Percentiles rank a stretch among this genome's conserved stretches.
phyloP scores from a whole-genome alignment of 495 filamentous ascomycete genomes.

The Tirmania nivea region DNA sequence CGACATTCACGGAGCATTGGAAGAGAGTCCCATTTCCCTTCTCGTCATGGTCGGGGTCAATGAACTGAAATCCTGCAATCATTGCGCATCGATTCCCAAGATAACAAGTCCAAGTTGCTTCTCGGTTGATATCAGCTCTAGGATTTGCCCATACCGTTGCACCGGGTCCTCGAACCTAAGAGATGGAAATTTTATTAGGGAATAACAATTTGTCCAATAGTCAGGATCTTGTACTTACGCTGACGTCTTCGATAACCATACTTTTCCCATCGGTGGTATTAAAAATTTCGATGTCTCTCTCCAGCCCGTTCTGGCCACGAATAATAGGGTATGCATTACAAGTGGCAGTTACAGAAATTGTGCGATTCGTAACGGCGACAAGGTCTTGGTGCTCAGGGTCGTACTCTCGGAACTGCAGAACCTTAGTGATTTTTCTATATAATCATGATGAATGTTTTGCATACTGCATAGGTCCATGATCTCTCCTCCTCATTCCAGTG shows the following conservation, averaged over 20 bases:
- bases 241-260: too few relatives aligned
- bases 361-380: constrained; percentile 3
- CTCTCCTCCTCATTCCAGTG: not conserved
- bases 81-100: constrained; percentile 4
- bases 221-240: too few relatives aligned
- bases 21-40: constrained; percentile 7
- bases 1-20: constrained; percentile 9
- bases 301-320: constrained; percentile 4
- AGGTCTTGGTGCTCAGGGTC: constrained; percentile 3
- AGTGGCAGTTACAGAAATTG: not conserved
- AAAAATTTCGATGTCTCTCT: constrained; percentile 1
- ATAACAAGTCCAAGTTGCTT: constrained; percentile 3
- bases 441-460: not conserved
- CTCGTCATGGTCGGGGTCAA: not conserved
- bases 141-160: constrained; percentile 8
- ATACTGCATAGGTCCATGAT: not conserved
- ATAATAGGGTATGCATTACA: constrained; percentile 7
- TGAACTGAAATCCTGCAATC: constrained; percentile 4
- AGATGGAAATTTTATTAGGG: not conserved
- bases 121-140: constrained; percentile 4
- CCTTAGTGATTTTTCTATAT: not conserved
- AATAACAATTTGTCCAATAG: too few relatives aligned
- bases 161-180: not conserved
- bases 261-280: constrained; percentile 3
- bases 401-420: constrained; percentile 4